phyloP scores from a whole-genome alignment of 768 basidiomycete species.

The Naganishia randhawae region DNA sequence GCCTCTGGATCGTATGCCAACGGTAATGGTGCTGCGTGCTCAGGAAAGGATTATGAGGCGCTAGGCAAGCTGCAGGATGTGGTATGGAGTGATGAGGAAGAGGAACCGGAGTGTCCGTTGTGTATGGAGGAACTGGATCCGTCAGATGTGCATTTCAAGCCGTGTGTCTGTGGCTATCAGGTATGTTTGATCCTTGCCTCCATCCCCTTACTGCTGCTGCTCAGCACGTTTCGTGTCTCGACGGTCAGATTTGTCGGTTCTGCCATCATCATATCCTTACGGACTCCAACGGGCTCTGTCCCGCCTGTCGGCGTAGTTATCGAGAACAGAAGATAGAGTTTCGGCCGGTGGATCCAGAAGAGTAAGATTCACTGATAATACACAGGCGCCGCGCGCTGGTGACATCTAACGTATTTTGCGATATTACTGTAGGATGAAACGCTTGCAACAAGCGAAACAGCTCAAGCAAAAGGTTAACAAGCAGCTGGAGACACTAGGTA shows the following conservation, averaged over 20 bases:
- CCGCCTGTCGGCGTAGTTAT: slow-evolving; percentile 89
- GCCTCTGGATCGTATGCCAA: slow-evolving; percentile 4
- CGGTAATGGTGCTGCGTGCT: slow-evolving; percentile 1
- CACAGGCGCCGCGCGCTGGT: not conserved
- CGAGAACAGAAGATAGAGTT: slow-evolving; percentile 90
- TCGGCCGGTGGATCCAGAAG: slow-evolving; percentile 89
- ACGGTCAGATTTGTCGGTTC: slow-evolving; percentile 84
- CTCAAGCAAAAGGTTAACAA: slow-evolving; percentile 91
- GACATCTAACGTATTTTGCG: not conserved
- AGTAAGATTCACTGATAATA: slow-evolving; percentile 60
- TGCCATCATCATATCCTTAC: slow-evolving; percentile 98
- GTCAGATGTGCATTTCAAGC: slow-evolving; percentile 98
- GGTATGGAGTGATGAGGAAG: slow-evolving; percentile 54
- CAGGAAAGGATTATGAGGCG: slow-evolving; percentile 39
- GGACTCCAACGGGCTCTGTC: slow-evolving; percentile 91
- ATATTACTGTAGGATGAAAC: slow-evolving; percentile 71
- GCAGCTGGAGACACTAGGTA: slow-evolving; percentile 78
- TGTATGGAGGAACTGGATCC: slow-evolving; percentile 99
- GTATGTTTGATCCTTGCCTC: slow-evolving; percentile 52
- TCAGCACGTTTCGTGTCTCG: not conserved
- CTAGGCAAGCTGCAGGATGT: slow-evolving; percentile 50
- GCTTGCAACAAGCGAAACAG: slow-evolving; percentile 90
- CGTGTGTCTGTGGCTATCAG: slow-evolving; percentile 98
- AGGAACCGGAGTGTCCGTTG: slow-evolving; percentile 94
- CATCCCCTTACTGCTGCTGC: not conserved